Conservation (phyloP, 768 basidiomycete species). For the Russula olivacea region DNA sequence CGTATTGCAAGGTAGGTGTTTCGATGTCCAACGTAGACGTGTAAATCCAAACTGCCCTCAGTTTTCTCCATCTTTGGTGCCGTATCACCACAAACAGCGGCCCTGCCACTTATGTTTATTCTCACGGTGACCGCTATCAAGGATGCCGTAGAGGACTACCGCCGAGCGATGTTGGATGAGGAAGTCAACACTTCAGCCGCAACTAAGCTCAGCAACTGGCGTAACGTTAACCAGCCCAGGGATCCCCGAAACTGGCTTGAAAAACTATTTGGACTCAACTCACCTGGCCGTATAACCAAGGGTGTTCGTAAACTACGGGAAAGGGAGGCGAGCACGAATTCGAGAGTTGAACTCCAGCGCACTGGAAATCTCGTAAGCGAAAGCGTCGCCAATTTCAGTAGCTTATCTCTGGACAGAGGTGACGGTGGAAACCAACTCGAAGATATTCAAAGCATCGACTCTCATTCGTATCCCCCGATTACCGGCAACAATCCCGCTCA, state of each 20-base stretch:
- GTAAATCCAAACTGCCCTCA: slow-evolving; percentile 31
- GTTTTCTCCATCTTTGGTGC: slow-evolving; percentile 92
- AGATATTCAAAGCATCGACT: slow-evolving; percentile 33
- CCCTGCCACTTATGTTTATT: slow-evolving; percentile 84
- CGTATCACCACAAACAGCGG: slow-evolving; percentile 70
- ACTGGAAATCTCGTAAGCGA: slow-evolving; percentile 28
- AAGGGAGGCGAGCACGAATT: slow-evolving; percentile 62
- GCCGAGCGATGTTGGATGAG: slow-evolving; percentile 82
- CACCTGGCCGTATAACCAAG: slow-evolving; percentile 70
- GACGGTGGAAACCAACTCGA: slow-evolving; percentile 27
- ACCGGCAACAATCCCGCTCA: slow-evolving; percentile 13
- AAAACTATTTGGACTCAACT: slow-evolving; percentile 60
- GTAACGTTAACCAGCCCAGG: slow-evolving; percentile 79
- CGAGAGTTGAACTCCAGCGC: slow-evolving; percentile 56
- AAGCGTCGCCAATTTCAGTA: slow-evolving; percentile 33
- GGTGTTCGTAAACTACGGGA: slow-evolving; percentile 84
- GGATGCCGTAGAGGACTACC: slow-evolving; percentile 93
- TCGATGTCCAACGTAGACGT: background rate
- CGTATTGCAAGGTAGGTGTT: slow-evolving; percentile 58
- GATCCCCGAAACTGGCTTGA: slow-evolving; percentile 76
- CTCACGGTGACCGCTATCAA: slow-evolving; percentile 87
- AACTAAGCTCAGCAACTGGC: slow-evolving; percentile 84
- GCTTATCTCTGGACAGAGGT: slow-evolving; percentile 19
- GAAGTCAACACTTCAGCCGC: slow-evolving; percentile 93
- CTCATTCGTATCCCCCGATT: slow-evolving; percentile 27